A percentile compares a stretch with the other conserved stretches of the same genome.
Conservation (phyloP, 257 asterid species). For the Rhazya stricta region DNA sequence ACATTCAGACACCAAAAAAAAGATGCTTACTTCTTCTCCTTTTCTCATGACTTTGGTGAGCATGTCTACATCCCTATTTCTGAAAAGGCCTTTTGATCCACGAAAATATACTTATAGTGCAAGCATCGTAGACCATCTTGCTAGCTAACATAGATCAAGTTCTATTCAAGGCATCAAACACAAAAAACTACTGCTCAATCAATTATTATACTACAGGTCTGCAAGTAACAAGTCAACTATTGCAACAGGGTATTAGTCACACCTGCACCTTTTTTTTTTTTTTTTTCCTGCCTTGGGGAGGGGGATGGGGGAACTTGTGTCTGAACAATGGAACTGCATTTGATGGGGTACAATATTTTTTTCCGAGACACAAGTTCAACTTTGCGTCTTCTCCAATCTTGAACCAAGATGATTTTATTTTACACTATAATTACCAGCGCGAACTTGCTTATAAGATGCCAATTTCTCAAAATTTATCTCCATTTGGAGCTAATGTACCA, state of each 20-base stretch:
- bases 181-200: not conserved
- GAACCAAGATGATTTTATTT: not conserved
- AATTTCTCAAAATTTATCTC: not conserved
- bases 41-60: not conserved
- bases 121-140: not conserved
- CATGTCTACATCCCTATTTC: not conserved
- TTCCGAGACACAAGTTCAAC: not conserved
- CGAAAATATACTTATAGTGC: too few species aligned
- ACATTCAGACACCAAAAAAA: conserved; percentile 20
- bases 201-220: not conserved
- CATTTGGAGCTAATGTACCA: not conserved
- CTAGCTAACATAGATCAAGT: not conserved
- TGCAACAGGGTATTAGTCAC: not conserved
- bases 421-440: not conserved
- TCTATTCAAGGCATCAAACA: not conserved
- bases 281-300: not conserved
- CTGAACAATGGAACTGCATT: not conserved
- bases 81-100: not conserved
- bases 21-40: not conserved
- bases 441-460: not conserved
- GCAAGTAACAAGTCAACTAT: not conserved
- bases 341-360: not conserved
- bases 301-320: not conserved
- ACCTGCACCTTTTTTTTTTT: too few species aligned
- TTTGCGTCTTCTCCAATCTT: not conserved